These are phyloP conservation scores for Phytopythium kandeliae DNA, from an alignment of 352 stramenopile genomes.

Conservation along the genomic window DNA sequence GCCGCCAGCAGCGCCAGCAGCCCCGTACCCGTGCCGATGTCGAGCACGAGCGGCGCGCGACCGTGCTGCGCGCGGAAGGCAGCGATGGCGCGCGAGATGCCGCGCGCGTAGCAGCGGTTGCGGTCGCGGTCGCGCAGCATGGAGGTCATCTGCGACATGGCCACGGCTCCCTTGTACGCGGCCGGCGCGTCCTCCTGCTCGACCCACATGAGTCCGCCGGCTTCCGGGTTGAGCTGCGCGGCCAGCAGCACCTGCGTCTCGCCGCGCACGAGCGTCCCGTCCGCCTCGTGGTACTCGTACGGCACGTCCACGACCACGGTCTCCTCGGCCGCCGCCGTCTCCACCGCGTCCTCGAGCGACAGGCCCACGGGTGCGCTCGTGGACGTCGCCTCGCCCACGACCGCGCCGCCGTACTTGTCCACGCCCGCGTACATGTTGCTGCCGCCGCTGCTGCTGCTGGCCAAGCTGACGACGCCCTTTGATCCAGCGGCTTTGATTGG, in stretches of 20 bases:
- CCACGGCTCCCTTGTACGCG: constrained; percentile 76
- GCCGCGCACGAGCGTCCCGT: constrained; percentile 50
- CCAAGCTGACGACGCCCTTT: no score
- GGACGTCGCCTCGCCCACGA: constrained; percentile 50
- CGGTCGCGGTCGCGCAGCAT: constrained; percentile 79
- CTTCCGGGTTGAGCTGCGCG: constrained; percentile 70
- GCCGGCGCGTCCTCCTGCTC: constrained; percentile 52
- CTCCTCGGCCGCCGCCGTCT: constrained; percentile 72
- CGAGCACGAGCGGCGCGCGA: constrained; percentile 57
- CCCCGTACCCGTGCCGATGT: constrained; percentile 80
- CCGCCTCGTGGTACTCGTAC: constrained; percentile 73
- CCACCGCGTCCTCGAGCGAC: constrained; percentile 68
- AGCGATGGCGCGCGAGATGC: constrained; percentile 56
- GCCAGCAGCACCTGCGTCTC: constrained; percentile 60
- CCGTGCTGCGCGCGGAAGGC: constrained; percentile 34
- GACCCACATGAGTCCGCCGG: constrained; percentile 77
- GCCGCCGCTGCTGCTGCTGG: no score
- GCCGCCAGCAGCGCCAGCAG: constrained; percentile 88
- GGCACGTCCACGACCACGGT: constrained; percentile 78
- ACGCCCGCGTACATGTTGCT: constrained; percentile 67
- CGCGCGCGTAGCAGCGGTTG: constrained; percentile 74
- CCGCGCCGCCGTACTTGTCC: constrained; percentile 75
- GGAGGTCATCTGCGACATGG: constrained; percentile 87
- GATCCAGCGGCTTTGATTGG: no score
- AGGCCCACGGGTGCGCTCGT: constrained; percentile 22